These are phyloP conservation scores for Backusella tuberculispora DNA, from an alignment of 192 early-diverging fungal genomes.

Conservation along the genomic window DNA sequence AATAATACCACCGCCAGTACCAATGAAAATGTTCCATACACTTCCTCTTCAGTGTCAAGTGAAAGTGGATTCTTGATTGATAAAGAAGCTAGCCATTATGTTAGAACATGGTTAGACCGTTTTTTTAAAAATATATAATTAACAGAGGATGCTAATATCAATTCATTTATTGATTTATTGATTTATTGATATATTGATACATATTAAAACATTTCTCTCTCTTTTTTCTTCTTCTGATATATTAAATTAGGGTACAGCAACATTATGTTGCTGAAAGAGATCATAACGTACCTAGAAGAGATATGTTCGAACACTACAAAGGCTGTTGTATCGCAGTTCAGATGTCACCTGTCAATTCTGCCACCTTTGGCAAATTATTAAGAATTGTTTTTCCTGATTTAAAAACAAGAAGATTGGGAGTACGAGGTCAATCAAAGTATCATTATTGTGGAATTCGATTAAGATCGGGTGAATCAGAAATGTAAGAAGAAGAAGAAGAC, in stretches of 20 bases:
- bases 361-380: slow-evolving; percentile 57
- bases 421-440: slow-evolving; percentile 51
- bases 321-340: slow-evolving; percentile 36
- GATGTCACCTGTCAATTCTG: slow-evolving; percentile 53
- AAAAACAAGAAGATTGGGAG: slow-evolving; percentile 54
- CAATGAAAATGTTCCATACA: neutral
- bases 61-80: neutral
- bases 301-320: slow-evolving; percentile 54
- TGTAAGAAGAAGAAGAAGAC: neutral
- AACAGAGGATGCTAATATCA: neutral
- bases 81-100: slow-evolving; percentile 17
- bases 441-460: slow-evolving; percentile 53
- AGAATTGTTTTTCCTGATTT: slow-evolving; percentile 52
- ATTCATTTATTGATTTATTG: neutral
- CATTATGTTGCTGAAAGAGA: slow-evolving; percentile 48
- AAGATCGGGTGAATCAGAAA: neutral
- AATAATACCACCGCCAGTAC: too few species aligned
- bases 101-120: slow-evolving; percentile 15
- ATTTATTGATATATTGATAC: neutral
- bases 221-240: neutral
- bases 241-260: slow-evolving; percentile 39
- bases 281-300: slow-evolving; percentile 47
- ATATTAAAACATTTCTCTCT: neutral
- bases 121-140: neutral
- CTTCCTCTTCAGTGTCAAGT: neutral